Percentiles rank a stretch among this genome's conserved stretches.
Conservation (phyloP, 2,329 filamentous ascomycete genomes). For the Beauveria scarabaeidicola region DNA sequence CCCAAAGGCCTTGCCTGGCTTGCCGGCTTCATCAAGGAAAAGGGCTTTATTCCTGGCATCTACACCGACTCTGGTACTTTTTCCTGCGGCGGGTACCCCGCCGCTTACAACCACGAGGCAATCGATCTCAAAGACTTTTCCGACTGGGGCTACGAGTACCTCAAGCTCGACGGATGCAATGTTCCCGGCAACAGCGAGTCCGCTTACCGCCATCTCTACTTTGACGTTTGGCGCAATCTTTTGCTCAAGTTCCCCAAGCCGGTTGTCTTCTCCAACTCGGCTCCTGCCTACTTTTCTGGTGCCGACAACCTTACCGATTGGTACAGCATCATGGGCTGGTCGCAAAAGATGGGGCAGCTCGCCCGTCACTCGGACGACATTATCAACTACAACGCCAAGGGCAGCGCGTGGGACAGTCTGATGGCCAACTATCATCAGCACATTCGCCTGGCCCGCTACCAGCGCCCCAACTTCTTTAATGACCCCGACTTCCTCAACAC, state of each 20-base stretch:
- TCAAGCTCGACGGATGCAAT: constrained; percentile 34
- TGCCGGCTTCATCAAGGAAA: constrained; percentile 26
- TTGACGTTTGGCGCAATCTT: constrained; percentile 33
- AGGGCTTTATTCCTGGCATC: constrained; percentile 36
- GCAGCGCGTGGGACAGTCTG: constrained; percentile 37
- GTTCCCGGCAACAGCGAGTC: constrained; percentile 19
- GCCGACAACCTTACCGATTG: constrained; percentile 31
- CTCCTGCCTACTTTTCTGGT: constrained; percentile 34
- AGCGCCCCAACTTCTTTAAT: constrained; percentile 29
- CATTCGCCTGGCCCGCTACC: constrained; percentile 31
- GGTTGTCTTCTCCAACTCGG: constrained; percentile 36
- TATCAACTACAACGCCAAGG: constrained; percentile 29
- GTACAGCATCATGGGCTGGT: constrained; percentile 37
- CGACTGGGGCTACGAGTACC: constrained; percentile 29
- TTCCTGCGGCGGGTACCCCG: constrained; percentile 36
- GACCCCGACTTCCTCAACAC: constrained; percentile 30
- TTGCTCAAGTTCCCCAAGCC: constrained; percentile 26
- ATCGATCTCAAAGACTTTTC: constrained; percentile 32
- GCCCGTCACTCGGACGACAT: constrained; percentile 36
- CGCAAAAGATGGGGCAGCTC: constrained; percentile 31
- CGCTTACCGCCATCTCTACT: constrained; percentile 24
- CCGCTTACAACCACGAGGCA: constrained; percentile 31
- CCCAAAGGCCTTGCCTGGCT: constrained; percentile 35
- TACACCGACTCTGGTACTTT: constrained; percentile 35
- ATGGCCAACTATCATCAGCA: constrained; percentile 39